Evolutionary conservation across 2,329 filamentous ascomycete genomes (phyloP).

Genomic region (Cercospora sp.): DNA sequence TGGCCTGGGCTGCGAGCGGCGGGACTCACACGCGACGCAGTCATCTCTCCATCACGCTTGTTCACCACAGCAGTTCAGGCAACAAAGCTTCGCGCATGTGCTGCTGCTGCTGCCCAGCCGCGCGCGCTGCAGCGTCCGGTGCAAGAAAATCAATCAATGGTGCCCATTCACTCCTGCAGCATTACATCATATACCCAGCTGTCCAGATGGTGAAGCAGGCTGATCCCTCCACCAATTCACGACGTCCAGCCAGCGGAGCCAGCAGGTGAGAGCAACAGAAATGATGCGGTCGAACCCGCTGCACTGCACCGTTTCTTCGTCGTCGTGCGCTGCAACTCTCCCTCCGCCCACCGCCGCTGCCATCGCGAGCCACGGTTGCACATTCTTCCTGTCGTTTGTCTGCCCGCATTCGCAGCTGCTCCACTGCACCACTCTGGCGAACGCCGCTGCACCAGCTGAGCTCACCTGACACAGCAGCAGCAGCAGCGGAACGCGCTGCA

Average conservation of each 20-base stretch:
- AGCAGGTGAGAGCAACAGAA: neutral
- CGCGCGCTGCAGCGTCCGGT: neutral
- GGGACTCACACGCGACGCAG: neutral
- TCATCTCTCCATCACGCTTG: neutral
- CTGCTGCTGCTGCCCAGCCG: slow-evolving; percentile 2
- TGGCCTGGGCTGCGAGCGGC: slow-evolving; percentile 5
- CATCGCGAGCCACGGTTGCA: neutral
- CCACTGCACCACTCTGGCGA: neutral
- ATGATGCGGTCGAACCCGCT: slow-evolving; percentile 4
- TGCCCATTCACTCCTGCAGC: slow-evolving; percentile 10
- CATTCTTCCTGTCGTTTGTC: neutral
- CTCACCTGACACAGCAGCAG: slow-evolving; percentile 15
- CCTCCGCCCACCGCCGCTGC: slow-evolving; percentile 5
- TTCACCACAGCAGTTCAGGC: neutral
- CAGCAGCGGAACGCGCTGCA: slow-evolving; percentile 4
- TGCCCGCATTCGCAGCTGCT: neutral
- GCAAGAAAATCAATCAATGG: neutral
- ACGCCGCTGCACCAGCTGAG: slow-evolving; percentile 1
- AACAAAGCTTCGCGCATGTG: neutral
- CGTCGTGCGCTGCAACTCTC: neutral
- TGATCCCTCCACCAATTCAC: neutral
- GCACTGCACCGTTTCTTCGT: neutral
- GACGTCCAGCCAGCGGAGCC: slow-evolving; percentile 1
- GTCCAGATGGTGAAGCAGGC: slow-evolving; percentile 1
- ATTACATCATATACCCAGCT: slow-evolving; percentile 8